phyloP scores from a whole-genome alignment of 2,329 filamentous ascomycete species.

The Ophiostoma sp. region DNA sequence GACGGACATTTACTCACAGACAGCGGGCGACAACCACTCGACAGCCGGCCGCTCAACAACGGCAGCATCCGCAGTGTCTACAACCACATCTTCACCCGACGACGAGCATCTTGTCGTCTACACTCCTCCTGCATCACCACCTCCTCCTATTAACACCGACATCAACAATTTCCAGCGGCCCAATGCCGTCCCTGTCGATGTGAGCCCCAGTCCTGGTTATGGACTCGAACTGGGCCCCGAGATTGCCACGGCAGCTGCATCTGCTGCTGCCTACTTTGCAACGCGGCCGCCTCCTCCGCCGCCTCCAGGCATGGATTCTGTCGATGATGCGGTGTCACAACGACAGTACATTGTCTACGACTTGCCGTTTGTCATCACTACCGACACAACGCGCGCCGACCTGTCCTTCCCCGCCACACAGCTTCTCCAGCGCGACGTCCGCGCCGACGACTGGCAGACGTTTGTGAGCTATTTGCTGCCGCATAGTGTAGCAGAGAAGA shows the following conservation, averaged over 20 bases:
- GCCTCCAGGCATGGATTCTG: constrained; percentile 22
- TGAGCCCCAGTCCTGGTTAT: constrained; percentile 30
- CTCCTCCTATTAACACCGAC: constrained; percentile 34
- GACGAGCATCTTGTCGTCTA: constrained; percentile 51
- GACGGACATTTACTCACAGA: constrained; percentile 55
- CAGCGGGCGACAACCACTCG: constrained; percentile 34
- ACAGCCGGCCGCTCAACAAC: constrained; percentile 34
- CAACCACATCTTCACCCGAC: neutral
- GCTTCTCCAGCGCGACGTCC: constrained; percentile 47
- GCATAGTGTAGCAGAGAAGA: constrained; percentile 29
- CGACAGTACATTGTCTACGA: constrained; percentile 35
- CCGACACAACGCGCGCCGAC: constrained; percentile 43
- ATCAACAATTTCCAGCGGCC: no score
- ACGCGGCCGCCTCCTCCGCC: constrained; percentile 41
- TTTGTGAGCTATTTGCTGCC: constrained; percentile 60
- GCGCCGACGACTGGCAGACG: constrained; percentile 57
- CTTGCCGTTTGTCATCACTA: constrained; percentile 37
- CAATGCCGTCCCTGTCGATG: neutral
- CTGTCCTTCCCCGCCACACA: constrained; percentile 45
- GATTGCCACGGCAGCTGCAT: constrained; percentile 33
- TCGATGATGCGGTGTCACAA: constrained; percentile 13
- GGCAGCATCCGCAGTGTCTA: neutral
- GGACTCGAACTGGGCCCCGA: constrained; percentile 2
- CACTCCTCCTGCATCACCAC: constrained; percentile 54
- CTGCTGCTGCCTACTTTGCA: constrained; percentile 50